A percentile compares a stretch with the other conserved stretches of the same genome.
phyloP scores from a whole-genome alignment of 257 asterid genomes.

The Leonotis leonurus region DNA sequence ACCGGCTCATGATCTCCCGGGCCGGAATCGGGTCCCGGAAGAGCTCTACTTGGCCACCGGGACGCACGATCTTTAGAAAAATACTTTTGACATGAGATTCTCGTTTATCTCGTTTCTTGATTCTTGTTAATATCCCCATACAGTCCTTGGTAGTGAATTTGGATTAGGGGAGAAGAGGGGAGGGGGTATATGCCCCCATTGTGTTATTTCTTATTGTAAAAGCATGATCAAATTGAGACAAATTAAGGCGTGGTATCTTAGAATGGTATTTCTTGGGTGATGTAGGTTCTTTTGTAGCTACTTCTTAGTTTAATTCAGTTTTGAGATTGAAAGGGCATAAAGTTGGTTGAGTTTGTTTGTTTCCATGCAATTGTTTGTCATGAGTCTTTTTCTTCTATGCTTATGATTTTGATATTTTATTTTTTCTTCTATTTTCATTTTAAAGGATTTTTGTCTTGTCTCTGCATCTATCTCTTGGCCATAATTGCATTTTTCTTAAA shows the following conservation, averaged over 20 bases:
- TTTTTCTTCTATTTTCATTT: background rate
- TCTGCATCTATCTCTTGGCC: no score
- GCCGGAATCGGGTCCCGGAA: constrained; percentile 45
- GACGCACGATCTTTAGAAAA: constrained; percentile 50
- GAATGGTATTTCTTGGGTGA: background rate
- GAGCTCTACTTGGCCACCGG: constrained; percentile 35
- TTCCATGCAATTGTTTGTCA: background rate
- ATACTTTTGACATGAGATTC: constrained; percentile 15
- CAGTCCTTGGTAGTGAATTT: background rate
- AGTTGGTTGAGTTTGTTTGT: background rate
- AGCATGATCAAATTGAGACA: background rate
- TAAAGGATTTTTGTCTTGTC: no score
- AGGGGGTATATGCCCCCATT: background rate
- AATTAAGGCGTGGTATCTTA: constrained; percentile 4
- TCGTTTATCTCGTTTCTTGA: constrained; percentile 15
- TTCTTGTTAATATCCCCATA: constrained; percentile 15
- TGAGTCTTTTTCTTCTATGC: constrained; percentile 2
- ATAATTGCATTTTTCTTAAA: no score
- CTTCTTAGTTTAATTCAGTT: constrained; percentile 4
- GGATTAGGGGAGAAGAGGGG: constrained; percentile 5
- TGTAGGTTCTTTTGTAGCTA: constrained; percentile 3
- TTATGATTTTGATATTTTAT: background rate
- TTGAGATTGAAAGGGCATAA: constrained; percentile 4
- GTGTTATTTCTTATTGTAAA: background rate
- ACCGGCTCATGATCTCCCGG: constrained; percentile 38